Percentiles rank a stretch among this genome's conserved stretches.
phyloP scores from a whole-genome alignment of 805 yeast species.

The Hanseniaspora clermontiae region DNA sequence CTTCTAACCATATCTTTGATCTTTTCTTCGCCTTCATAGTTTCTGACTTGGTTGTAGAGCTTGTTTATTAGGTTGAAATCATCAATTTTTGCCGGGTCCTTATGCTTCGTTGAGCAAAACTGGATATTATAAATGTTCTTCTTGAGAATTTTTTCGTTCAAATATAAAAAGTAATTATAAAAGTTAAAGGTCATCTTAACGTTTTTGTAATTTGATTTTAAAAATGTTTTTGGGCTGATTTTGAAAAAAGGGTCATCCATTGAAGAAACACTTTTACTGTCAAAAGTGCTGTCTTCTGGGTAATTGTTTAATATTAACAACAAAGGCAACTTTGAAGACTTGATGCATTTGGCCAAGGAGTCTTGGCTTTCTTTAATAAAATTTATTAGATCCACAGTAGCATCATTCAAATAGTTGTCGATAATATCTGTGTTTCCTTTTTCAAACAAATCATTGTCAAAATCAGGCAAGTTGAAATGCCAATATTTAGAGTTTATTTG shows the following conservation, averaged over 20 bases:
- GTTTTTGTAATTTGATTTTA: slow-evolving; percentile 6
- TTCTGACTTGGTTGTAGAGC: not conserved
- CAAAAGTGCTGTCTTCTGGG: not conserved
- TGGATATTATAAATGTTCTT: not conserved
- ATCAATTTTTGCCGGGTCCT: not conserved
- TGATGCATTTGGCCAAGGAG: not conserved
- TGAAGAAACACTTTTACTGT: not conserved
- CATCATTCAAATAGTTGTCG: not conserved
- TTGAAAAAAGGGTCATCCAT: not conserved
- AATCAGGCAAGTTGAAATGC: slow-evolving; percentile 6
- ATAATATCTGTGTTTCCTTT: not conserved
- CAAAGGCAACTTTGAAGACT: not conserved
- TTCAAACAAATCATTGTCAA: not conserved
- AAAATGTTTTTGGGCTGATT: not conserved
- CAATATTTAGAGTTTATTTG: not conserved
- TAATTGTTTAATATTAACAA: not conserved
- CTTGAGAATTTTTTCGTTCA: slow-evolving; percentile 2
- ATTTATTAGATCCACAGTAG: not conserved
- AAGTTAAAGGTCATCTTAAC: not conserved
- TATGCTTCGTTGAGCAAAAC: not conserved
- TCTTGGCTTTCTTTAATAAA: not conserved
- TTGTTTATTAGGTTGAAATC: not conserved
- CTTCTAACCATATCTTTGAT: not conserved
- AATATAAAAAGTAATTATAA: not conserved
- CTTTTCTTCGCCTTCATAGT: not conserved